Conservation (phyloP, 2,329 filamentous ascomycete species). For the Berkeleyomyces basicola region DNA sequence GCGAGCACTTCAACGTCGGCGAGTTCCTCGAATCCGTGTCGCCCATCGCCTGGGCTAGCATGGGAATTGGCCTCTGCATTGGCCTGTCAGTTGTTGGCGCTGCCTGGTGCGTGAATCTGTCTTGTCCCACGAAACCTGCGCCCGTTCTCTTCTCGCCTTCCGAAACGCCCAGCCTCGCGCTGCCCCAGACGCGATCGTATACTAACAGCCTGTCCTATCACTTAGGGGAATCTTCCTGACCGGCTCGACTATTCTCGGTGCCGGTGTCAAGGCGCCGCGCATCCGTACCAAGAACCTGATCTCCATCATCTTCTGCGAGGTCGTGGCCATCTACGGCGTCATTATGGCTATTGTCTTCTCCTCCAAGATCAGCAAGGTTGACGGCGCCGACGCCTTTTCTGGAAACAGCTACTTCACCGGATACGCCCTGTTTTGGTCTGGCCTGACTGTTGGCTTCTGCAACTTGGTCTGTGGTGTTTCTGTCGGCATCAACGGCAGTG, state of each 20-base stretch:
- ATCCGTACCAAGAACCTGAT: slow-evolving; percentile 99
- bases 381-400: slow-evolving; percentile 49
- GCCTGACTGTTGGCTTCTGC: slow-evolving; percentile 84
- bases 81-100: slow-evolving; percentile 91
- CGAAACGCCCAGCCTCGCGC: background rate
- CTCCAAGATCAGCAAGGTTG: slow-evolving; percentile 57
- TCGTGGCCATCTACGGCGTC: slow-evolving; percentile 98
- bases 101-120: slow-evolving; percentile 55
- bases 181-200: background rate
- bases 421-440: slow-evolving; percentile 90
- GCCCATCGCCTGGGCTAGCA: slow-evolving; percentile 80
- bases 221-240: slow-evolving; percentile 96
- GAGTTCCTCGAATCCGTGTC: slow-evolving; percentile 88
- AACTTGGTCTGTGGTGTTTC: slow-evolving; percentile 92
- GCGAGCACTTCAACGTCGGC: slow-evolving; percentile 94
- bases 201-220: background rate
- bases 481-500: slow-evolving; percentile 95
- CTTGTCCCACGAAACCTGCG: background rate
- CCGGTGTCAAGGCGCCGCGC: slow-evolving; percentile 86
- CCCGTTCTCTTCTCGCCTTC: background rate
- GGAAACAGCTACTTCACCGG: slow-evolving; percentile 82
- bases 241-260: slow-evolving; percentile 90
- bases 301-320: slow-evolving; percentile 99
- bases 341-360: slow-evolving; percentile 99
- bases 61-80: slow-evolving; percentile 88